Conservation (phyloP, 2,329 filamentous ascomycete genomes). For the Trichophyton equinum region DNA sequence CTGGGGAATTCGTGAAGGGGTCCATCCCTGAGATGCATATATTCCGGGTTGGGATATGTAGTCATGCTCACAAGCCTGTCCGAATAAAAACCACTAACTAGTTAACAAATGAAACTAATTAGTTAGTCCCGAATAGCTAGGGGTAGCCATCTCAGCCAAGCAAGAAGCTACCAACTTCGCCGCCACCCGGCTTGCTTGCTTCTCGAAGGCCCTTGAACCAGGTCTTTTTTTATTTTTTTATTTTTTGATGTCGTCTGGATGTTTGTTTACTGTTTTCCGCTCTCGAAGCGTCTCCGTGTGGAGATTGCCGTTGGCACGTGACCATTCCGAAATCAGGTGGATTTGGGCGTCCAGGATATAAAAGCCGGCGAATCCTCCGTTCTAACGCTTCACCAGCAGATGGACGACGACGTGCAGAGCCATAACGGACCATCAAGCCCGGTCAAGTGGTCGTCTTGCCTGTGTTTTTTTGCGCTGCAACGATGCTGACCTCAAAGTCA, state of each 20-base stretch:
- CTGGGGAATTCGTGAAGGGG: too few relatives aligned
- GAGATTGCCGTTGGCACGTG: background rate
- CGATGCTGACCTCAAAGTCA: background rate
- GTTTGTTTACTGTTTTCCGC: background rate
- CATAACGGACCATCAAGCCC: background rate
- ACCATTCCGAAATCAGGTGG: background rate
- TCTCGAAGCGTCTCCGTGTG: background rate
- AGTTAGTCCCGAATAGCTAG: background rate
- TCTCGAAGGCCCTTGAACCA: background rate
- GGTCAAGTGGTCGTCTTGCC: background rate
- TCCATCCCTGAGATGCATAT: background rate
- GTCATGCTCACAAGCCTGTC: background rate
- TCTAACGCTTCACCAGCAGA: too few relatives aligned
- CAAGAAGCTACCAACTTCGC: background rate
- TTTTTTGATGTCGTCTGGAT: background rate
- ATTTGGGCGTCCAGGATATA: background rate
- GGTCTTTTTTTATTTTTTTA: background rate
- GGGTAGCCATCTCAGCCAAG: background rate
- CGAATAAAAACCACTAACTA: background rate
- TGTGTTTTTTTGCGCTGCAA: background rate
- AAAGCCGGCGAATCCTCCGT: background rate
- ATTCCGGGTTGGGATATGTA: background rate
- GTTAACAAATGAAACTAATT: too few relatives aligned
- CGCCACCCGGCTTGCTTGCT: background rate
- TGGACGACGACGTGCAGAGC: background rate